Base-by-base conservation (phyloP, 345 rosid genomes). In the Lumnitzera racemosa region DNA sequence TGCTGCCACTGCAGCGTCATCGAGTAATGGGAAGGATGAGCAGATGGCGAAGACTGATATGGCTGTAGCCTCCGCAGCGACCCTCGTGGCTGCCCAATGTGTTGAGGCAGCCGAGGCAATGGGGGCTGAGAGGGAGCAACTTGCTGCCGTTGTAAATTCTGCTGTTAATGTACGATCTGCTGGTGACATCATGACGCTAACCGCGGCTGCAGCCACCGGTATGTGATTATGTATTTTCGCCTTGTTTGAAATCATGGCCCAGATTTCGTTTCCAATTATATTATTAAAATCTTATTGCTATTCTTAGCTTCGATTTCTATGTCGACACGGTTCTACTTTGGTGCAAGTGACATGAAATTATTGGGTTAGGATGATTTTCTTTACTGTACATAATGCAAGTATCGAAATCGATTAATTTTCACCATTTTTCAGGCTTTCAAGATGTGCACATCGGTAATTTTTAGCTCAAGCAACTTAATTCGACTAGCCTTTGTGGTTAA, bases 191-290 rank as follows among this genome's bases (percentile, higher is more conserved):
- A 81, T 85, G 94, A 83, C 96, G 1, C 53, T 92, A 67, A 92
- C 98, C 4, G 96, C 98, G 0, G 96, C 79, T 9, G 98, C 98
- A 2, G 91, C 98, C 25, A 85, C 98, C 31, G 92, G 96, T 89
- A 74, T 8, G 6, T 16, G 46, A 5, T 2, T 46, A 36, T 31
- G 15, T 12, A 8, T 56, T 15, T 8, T 47, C 51, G 12, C 17
- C 12, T 36, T 49, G 56, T 51, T 15, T 24, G 15, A 41, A 36
- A 36, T 56, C 24, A 56, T 16, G 59, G 47, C 6, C 41, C 20
- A 0, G 4, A 56, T 31, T 57, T 57, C 11, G 7, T 36, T 36
- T 36, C 7, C 43, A 36, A 36, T 36, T 36, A 4, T 36, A 9
- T 36, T 36, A 5, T 36, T 36, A 9, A 9, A 36, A 5, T 36